These are phyloP conservation scores for Medicago arabica DNA, from an alignment of 306 rosid genomes.

Conservation along the genomic window DNA sequence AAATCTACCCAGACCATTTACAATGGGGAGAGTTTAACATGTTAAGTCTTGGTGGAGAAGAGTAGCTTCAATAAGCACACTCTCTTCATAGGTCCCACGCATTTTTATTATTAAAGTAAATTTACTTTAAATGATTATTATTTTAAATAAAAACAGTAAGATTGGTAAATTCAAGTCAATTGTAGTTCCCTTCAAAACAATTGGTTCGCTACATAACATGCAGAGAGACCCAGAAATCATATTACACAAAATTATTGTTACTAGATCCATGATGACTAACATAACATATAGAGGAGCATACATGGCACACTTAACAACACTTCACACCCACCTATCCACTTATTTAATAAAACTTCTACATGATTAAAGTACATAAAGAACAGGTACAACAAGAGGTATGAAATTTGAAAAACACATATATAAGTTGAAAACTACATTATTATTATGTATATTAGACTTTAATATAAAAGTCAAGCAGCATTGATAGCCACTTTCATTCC, in stretches of 20 bases:
- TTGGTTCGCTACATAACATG: background rate
- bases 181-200: background rate
- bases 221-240: background rate
- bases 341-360: background rate
- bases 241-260: background rate
- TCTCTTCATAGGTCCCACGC: too few species aligned
- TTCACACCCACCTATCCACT: background rate
- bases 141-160: too few species aligned
- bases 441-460: background rate
- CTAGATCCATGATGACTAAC: background rate
- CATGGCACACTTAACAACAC: background rate
- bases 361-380: background rate
- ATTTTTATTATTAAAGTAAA: too few species aligned
- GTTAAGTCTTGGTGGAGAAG: too few species aligned
- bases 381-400: background rate
- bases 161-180: background rate
- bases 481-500: conserved; percentile 67
- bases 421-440: background rate
- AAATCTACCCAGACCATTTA: too few species aligned
- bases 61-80: too few species aligned
- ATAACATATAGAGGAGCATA: conserved; percentile 1
- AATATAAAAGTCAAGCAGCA: conserved; percentile 44
- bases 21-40: too few species aligned
- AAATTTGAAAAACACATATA: background rate
- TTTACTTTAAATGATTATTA: too few species aligned